Base-by-base conservation (phyloP, 768 basidiomycete species). In the Peribolospora baueri region DNA sequence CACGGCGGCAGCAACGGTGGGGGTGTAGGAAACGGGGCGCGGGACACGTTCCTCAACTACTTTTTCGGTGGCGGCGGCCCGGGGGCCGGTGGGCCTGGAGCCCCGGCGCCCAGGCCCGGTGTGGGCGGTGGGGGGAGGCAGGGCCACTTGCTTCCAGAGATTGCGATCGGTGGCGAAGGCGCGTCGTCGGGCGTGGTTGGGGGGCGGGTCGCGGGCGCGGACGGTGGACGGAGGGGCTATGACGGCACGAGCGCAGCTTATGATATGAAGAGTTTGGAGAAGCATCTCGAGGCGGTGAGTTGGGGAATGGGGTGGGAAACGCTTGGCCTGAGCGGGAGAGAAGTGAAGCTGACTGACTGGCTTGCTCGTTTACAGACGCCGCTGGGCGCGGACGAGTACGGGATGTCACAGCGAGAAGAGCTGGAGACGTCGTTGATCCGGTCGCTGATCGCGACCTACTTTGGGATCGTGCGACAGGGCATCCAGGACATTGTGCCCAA, bases 231-330 rank as follows among this genome's bases (percentile, higher is more conserved):
- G 45, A 58, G 59, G 53, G 71, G 72, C 8, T 65, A 83, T 51
- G 84, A 88, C 61, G 81, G 75, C 50, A 82, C 72, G 65, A 82
- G 74, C 61, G 82, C 88, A 54, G 88, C 84, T 50, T 95, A 79
- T 67, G 93, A 97, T 66, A 98, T 98, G 93, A 95, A 87, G 74
- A 93, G 87, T 64, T 72, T 97, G 53, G 87, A 90, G 47, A 88
- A 82, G 69, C 93, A 98, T 64, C 84, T 98, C 57, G 93, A 98
- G 68, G 84, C 90, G 59, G 90, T 95, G 64, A 74, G 84, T 77
- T n/a, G 42, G 11, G 5, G 11, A 7, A 46, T 14, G 10, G 46
- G 46, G 14, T 10, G 14, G 46, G 46, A 14, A 2, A 46, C 14
- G 46, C 10, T 14, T 10, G 46, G 46, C 14, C 2, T 46, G 6